phyloP scores from a whole-genome alignment of 768 basidiomycete genomes.

The Vishniacozyma victoriae region DNA sequence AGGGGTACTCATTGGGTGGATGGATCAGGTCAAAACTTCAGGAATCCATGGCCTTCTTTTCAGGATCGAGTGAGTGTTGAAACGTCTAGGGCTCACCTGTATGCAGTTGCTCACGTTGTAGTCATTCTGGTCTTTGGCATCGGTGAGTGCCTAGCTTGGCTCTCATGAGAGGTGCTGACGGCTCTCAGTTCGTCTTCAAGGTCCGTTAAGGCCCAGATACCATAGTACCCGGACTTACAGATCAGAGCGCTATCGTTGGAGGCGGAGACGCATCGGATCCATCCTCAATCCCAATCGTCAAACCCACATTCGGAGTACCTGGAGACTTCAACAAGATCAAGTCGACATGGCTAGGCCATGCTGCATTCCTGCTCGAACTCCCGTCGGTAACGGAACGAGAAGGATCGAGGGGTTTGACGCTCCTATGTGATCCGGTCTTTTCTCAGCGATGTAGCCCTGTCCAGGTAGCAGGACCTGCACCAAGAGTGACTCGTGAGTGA shows the following conservation, averaged over 20 bases:
- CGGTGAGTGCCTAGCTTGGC: not conserved
- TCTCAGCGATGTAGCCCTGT: conserved; percentile 40
- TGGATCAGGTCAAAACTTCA: conserved; percentile 26
- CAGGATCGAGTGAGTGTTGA: conserved; percentile 11
- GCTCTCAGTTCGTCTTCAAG: not conserved
- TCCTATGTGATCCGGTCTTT: conserved; percentile 48
- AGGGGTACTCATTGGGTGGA: conserved; percentile 35
- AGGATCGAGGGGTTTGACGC: conserved; percentile 32
- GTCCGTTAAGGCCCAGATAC: not conserved
- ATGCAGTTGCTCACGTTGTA: not conserved
- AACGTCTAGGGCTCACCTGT: not conserved
- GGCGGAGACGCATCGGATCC: conserved; percentile 6
- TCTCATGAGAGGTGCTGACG: not conserved
- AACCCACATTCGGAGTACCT: conserved; percentile 18
- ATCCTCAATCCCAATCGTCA: conserved; percentile 16
- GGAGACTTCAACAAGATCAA: conserved; percentile 14
- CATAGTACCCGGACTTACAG: not conserved
- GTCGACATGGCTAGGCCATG: conserved; percentile 44
- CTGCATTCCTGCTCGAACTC: conserved; percentile 47
- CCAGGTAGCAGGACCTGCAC: conserved; percentile 20
- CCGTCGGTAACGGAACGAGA: conserved; percentile 21
- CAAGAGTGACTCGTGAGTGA: conserved; percentile 20
- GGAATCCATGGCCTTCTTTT: conserved; percentile 39
- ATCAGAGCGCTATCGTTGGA: not conserved
- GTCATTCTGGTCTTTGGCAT: not conserved